Evolutionary conservation across 78 protist genomes (phyloP).

Genomic region (Carpediemonas membranifera): DNA sequence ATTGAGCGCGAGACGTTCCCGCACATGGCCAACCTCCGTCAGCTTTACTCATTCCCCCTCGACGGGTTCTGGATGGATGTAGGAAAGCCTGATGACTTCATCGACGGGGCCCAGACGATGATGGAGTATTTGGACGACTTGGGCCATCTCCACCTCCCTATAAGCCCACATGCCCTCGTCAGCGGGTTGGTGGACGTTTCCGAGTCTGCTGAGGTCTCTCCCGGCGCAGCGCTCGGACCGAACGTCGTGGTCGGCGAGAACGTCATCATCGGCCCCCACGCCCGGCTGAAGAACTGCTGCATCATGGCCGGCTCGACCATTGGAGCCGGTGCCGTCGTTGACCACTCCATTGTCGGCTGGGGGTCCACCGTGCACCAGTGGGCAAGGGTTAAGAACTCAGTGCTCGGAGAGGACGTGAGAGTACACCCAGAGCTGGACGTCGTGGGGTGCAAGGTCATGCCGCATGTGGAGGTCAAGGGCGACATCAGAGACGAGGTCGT

Average conservation of each 20-base stretch:
- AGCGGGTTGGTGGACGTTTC: no score
- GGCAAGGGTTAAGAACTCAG: slow-evolving; percentile 31
- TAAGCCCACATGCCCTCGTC: no score
- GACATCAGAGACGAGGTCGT: no score
- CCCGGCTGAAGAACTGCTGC: slow-evolving; percentile 33
- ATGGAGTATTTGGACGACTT: no score
- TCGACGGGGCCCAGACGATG: neutral
- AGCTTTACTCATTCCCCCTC: slow-evolving; percentile 42
- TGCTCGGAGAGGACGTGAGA: slow-evolving; percentile 76
- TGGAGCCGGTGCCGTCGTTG: slow-evolving; percentile 38
- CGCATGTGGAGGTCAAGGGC: slow-evolving; percentile 64
- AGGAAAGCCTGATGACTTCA: neutral
- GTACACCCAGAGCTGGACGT: slow-evolving; percentile 64
- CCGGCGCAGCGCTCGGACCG: no score
- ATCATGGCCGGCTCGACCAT: slow-evolving; percentile 49
- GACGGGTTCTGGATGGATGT: neutral
- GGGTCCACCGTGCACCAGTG: slow-evolving; percentile 58
- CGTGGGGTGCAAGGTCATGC: slow-evolving; percentile 68
- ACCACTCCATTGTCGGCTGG: slow-evolving; percentile 79
- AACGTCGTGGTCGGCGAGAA: slow-evolving; percentile 54
- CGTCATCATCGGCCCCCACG: slow-evolving; percentile 62
- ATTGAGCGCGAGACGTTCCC: slow-evolving; percentile 80
- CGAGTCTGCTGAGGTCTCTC: no score
- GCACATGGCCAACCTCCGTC: slow-evolving; percentile 55
- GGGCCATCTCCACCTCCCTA: no score